Evolutionary conservation across 2,329 filamentous ascomycete genomes (phyloP).

Genomic region (Botryosphaeria dothidea): DNA sequence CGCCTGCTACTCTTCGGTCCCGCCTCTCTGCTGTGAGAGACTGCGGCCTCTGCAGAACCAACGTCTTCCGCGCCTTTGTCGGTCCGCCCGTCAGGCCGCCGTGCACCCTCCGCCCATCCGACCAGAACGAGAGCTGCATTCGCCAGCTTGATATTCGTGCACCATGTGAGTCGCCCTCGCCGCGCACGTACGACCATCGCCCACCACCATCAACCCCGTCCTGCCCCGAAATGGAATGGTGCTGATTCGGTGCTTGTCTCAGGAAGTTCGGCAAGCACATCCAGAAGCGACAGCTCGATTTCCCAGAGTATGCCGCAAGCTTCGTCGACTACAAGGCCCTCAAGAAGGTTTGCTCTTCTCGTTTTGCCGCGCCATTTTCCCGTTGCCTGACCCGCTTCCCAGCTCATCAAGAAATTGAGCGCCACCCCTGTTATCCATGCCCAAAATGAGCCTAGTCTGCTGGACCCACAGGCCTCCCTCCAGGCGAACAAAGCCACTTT

Average conservation of each 20-base stretch:
- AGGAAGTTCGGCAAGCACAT: slow-evolving; percentile 99
- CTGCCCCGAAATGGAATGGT: slow-evolving; percentile 16
- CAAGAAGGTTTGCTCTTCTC: slow-evolving; percentile 73
- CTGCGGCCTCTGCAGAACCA: not conserved
- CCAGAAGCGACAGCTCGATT: slow-evolving; percentile 97
- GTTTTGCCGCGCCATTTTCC: not conserved
- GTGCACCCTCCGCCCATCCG: not conserved
- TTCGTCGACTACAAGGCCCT: slow-evolving; percentile 99
- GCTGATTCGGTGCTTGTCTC: slow-evolving; percentile 39
- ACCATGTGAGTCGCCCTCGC: slow-evolving; percentile 14
- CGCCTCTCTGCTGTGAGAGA: slow-evolving; percentile 6
- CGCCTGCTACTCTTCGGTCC: slow-evolving; percentile 4
- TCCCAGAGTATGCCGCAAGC: slow-evolving; percentile 97
- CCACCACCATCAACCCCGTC: not conserved
- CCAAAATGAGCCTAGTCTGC: slow-evolving; percentile 61
- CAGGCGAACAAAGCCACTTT: slow-evolving; percentile 98
- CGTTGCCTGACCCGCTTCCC: slow-evolving; percentile 28
- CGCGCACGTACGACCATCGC: slow-evolving; percentile 3
- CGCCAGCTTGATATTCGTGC: slow-evolving; percentile 8
- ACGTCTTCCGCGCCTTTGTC: not conserved
- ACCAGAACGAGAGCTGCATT: not conserved
- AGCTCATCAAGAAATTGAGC: slow-evolving; percentile 98
- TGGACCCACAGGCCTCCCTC: slow-evolving; percentile 82
- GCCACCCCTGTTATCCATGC: slow-evolving; percentile 82
- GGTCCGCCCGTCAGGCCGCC: not conserved